Evolutionary conservation across 352 stramenopile genomes (phyloP).

Genomic region (Globisporangium megalacanthum): DNA sequence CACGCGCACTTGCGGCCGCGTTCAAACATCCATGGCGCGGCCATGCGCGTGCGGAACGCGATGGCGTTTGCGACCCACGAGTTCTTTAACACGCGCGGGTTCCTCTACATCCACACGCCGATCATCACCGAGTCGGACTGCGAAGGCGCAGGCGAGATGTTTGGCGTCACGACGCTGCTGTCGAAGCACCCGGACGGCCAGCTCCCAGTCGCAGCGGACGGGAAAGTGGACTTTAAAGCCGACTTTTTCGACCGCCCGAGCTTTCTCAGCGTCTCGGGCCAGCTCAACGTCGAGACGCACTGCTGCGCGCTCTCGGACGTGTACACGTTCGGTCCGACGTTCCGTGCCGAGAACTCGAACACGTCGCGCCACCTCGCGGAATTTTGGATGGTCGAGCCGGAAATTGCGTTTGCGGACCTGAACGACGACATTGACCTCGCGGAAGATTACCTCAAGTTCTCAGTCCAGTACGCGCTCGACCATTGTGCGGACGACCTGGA

Average conservation of each 20-base stretch:
- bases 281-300: slow-evolving; percentile 96
- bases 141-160: slow-evolving; percentile 97
- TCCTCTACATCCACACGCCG: slow-evolving; percentile 94
- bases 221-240: slow-evolving; percentile 85
- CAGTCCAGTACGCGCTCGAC: slow-evolving; percentile 90
- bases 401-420: slow-evolving; percentile 88
- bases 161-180: slow-evolving; percentile 91
- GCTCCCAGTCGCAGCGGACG: slow-evolving; percentile 44
- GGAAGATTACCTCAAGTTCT: slow-evolving; percentile 96
- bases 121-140: slow-evolving; percentile 97
- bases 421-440: slow-evolving; percentile 93
- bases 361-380: slow-evolving; percentile 96
- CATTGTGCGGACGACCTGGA: slow-evolving; percentile 90
- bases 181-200: slow-evolving; percentile 73
- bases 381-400: slow-evolving; percentile 99
- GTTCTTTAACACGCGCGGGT: slow-evolving; percentile 92
- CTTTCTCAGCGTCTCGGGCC: slow-evolving; percentile 94
- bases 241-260: slow-evolving; percentile 89
- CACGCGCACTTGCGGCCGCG: slow-evolving; percentile 91
- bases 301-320: slow-evolving; percentile 82
- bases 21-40: slow-evolving; percentile 89
- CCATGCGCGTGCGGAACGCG: slow-evolving; percentile 91
- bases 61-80: slow-evolving; percentile 92
- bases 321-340: slow-evolving; percentile 99
- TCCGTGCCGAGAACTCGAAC: slow-evolving; percentile 99